Percentiles rank a stretch among this genome's conserved stretches.
phyloP scores from a whole-genome alignment of 176 grass and related monocot species.

The Ensete ventricosum region DNA sequence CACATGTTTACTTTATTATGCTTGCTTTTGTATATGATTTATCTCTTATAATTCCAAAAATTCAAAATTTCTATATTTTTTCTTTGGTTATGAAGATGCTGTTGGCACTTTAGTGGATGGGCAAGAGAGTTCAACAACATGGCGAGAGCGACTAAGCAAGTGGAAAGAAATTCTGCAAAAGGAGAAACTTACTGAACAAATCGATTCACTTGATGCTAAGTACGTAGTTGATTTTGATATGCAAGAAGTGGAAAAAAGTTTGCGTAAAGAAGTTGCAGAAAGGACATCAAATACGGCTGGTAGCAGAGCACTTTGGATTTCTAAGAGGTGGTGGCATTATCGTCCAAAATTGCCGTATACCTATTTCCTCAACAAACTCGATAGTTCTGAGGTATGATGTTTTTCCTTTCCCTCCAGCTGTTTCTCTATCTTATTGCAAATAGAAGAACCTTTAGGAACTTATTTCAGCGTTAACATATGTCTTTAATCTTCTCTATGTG shows the following conservation, averaged over 20 bases:
- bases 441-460: not conserved
- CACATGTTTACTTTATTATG: too few species aligned
- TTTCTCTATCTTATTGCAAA: not conserved
- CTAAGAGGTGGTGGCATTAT: conserved; percentile 34
- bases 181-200: conserved; percentile 29
- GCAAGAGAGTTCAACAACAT: conserved; percentile 14
- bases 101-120: not conserved
- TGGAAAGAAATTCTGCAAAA: conserved; percentile 28
- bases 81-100: not conserved
- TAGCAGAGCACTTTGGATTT: conserved; percentile 30
- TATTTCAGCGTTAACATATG: too few species aligned
- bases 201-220: conserved; percentile 29
- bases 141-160: conserved; percentile 24
- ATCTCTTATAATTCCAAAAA: not conserved
- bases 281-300: conserved; percentile 12
- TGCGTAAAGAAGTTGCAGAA: conserved; percentile 22
- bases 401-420: not conserved
- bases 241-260: conserved; percentile 38
- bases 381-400: conserved; percentile 26
- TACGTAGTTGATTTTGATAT: conserved; percentile 45
- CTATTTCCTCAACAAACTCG: conserved; percentile 29
- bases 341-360: conserved; percentile 27
- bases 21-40: too few species aligned
- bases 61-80: not conserved
- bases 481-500: too few species aligned